Evolutionary conservation across 805 yeast species (phyloP).

Genomic region (Saturnispora kantuleensis): DNA sequence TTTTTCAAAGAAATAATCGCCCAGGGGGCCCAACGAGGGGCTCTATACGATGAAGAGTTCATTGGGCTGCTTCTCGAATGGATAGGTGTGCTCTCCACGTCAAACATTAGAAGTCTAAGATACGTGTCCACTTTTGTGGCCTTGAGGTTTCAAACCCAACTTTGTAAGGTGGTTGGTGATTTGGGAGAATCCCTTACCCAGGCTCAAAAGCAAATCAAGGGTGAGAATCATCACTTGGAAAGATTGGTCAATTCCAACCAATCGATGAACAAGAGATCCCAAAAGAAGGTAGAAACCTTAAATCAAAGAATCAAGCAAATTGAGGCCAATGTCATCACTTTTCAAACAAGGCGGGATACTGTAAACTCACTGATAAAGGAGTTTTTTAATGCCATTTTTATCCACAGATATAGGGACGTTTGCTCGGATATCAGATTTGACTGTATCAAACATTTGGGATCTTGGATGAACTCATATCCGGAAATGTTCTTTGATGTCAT

Average conservation of each 20-base stretch:
- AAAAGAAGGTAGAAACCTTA: conserved; percentile 24
- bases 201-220: conserved; percentile 34
- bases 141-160: conserved; percentile 47
- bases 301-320: conserved; percentile 39
- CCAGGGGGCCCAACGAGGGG: conserved; percentile 51
- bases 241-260: conserved; percentile 9
- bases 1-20: conserved; percentile 46
- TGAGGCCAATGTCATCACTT: conserved; percentile 31
- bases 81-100: conserved; percentile 64
- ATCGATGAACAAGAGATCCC: conserved; percentile 21
- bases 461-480: conserved; percentile 64
- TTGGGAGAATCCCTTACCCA: conserved; percentile 31
- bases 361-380: conserved; percentile 53
- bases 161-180: conserved; percentile 41
- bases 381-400: conserved; percentile 54
- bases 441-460: conserved; percentile 53
- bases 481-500: conserved; percentile 60
- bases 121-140: conserved; percentile 52
- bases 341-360: conserved; percentile 40
- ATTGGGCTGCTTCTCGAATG: conserved; percentile 57
- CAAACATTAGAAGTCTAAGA: conserved; percentile 62
- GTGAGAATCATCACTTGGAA: conserved; percentile 16
- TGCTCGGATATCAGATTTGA: conserved; percentile 64
- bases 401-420: conserved; percentile 71
- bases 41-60: conserved; percentile 38